A percentile compares a stretch with the other conserved stretches of the same genome.
These are phyloP conservation scores for Arctium lappa DNA, from an alignment of 129 eudicot genomes.

Conservation along the genomic window DNA sequence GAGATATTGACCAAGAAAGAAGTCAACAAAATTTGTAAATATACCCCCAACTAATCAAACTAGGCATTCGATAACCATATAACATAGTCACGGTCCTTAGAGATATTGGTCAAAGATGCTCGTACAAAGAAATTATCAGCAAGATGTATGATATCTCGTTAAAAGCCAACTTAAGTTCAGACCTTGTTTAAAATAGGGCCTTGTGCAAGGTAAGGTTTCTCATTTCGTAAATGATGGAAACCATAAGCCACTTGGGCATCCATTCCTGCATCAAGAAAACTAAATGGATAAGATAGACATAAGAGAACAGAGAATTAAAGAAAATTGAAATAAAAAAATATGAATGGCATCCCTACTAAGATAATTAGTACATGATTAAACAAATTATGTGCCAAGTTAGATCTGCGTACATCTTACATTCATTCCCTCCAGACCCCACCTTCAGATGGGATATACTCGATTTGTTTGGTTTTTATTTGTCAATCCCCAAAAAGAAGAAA, in stretches of 20 bases:
- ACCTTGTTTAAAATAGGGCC: conserved; percentile 97
- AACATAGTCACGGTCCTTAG: not conserved
- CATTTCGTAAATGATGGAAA: conserved; percentile 86
- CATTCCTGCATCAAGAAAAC: conserved; percentile 61
- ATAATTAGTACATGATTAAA: not conserved
- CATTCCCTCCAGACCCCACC: too few relatives aligned
- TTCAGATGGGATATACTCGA: not conserved
- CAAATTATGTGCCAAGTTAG: not conserved
- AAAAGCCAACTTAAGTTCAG: not conserved
- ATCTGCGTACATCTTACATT: too few relatives aligned
- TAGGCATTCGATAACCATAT: not conserved
- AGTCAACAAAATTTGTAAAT: not conserved
- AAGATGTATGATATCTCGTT: not conserved
- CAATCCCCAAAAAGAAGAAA: not conserved
- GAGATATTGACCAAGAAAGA: not conserved
- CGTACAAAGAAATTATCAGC: not conserved
- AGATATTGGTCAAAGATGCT: not conserved
- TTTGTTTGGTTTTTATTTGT: not conserved
- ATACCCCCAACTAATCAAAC: not conserved
- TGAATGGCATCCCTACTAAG: not conserved
- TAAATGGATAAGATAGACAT: not conserved
- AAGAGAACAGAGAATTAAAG: not conserved
- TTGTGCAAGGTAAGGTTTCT: conserved; percentile 89
- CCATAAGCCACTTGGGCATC: conserved; percentile 99
- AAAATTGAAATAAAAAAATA: not conserved